Evolutionary conservation across 768 basidiomycete species (phyloP).

Genomic region (Ramaria sp.): DNA sequence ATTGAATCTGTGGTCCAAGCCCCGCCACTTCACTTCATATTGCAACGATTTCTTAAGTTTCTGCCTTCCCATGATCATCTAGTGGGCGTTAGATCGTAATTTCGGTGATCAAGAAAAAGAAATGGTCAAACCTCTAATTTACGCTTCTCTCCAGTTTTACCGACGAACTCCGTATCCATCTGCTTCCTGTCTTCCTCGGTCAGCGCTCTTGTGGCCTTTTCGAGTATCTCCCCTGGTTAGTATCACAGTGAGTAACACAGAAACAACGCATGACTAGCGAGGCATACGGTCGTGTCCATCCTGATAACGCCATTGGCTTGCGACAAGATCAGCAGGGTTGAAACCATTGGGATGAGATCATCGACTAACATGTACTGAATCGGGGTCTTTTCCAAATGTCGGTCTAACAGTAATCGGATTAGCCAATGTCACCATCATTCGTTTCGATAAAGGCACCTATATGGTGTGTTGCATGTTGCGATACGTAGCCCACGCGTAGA

Average conservation of each 20-base stretch:
- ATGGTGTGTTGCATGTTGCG: constrained; percentile 97
- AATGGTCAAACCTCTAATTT: constrained; percentile 64
- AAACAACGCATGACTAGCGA: constrained; percentile 10
- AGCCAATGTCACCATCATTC: not conserved
- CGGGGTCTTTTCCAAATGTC: constrained; percentile 92
- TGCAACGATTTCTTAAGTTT: constrained; percentile 94
- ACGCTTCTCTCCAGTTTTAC: constrained; percentile 81
- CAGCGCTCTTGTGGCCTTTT: constrained; percentile 84
- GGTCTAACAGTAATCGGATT: constrained; percentile 37
- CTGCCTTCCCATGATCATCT: constrained; percentile 89
- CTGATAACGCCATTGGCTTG: constrained; percentile 90
- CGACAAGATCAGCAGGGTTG: not conserved
- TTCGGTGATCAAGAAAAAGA: constrained; percentile 8
- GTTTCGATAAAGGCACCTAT: constrained; percentile 41
- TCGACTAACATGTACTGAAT: constrained; percentile 67
- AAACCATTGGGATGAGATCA: not conserved
- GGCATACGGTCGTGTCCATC: constrained; percentile 89
- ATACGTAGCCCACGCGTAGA: constrained; percentile 91
- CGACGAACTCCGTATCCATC: constrained; percentile 80
- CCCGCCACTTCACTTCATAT: constrained; percentile 86
- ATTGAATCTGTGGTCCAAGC: constrained; percentile 77
- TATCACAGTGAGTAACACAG: constrained; percentile 10
- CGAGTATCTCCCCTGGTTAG: constrained; percentile 65
- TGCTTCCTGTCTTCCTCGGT: constrained; percentile 75
- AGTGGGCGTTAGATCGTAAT: not conserved